Evolutionary conservation across 192 early-diverging fungal species (phyloP).

Genomic region (Cladochytrium replicatum): DNA sequence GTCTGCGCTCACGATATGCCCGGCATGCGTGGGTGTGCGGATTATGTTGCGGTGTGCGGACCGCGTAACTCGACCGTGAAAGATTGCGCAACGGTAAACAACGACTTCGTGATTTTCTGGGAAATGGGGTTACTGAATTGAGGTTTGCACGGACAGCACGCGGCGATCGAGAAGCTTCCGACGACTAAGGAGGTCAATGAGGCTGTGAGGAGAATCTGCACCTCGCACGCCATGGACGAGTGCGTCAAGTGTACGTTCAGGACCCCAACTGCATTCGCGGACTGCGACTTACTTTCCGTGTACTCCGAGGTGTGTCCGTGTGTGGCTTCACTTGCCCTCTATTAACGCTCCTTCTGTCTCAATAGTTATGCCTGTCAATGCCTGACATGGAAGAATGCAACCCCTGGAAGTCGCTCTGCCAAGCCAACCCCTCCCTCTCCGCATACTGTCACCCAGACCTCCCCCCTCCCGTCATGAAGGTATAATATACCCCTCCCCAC

Average conservation of each 20-base stretch:
- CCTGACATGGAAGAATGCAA: slow-evolving; percentile 24
- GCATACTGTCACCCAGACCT: not conserved
- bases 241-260: not conserved
- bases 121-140: no score
- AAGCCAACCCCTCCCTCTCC: not conserved
- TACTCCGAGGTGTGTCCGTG: no score
- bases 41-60: slow-evolving; percentile 12
- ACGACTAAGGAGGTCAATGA: not conserved
- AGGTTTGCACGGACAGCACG: no score
- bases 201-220: not conserved
- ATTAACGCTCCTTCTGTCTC: no score
- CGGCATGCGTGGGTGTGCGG: slow-evolving; percentile 25
- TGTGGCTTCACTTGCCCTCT: no score
- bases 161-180: no score
- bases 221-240: not conserved
- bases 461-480: slow-evolving; percentile 1
- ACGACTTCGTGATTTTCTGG: not conserved
- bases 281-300: slow-evolving; percentile 28
- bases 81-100: not conserved
- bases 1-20: slow-evolving; percentile 49
- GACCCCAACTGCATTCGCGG: not conserved
- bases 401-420: not conserved
- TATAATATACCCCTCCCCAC: no score
- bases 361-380: slow-evolving; percentile 36
- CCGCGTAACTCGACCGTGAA: slow-evolving; percentile 2